These are phyloP conservation scores for Puccinia polysora DNA, from an alignment of 1,284 basidiomycete species.

Conservation along the genomic window DNA sequence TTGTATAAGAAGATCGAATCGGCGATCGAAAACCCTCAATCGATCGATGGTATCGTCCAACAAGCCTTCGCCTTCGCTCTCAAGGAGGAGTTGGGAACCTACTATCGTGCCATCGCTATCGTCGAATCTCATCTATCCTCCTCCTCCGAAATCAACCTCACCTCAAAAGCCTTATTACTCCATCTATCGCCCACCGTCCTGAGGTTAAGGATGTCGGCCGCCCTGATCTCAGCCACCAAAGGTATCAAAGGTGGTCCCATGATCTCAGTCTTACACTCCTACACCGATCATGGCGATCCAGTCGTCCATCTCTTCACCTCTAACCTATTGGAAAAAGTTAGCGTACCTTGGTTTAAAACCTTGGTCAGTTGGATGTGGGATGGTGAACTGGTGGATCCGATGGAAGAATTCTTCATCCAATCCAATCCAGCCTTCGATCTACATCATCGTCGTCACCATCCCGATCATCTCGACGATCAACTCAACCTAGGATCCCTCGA, in stretches of 20 bases:
- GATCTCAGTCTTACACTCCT: conserved; percentile 89
- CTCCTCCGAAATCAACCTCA: conserved; percentile 45
- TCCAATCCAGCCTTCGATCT: background rate
- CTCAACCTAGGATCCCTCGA: conserved; percentile 57
- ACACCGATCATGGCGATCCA: conserved; percentile 94
- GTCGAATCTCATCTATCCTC: conserved; percentile 79
- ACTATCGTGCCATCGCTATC: conserved; percentile 84
- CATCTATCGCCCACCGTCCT: conserved; percentile 40
- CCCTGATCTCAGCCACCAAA: conserved; percentile 50
- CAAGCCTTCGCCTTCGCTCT: conserved; percentile 90
- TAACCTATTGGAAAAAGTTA: conserved; percentile 85
- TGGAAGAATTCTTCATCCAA: conserved; percentile 92
- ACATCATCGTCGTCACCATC: background rate
- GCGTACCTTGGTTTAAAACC: conserved; percentile 89
- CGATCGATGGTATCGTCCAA: conserved; percentile 12
- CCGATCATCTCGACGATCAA: conserved; percentile 50
- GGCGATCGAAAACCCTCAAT: background rate
- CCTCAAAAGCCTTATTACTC: conserved; percentile 35
- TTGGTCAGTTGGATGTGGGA: conserved; percentile 95
- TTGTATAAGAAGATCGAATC: conserved; percentile 56
- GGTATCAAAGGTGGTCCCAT: conserved; percentile 80
- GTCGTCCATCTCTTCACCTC: conserved; percentile 89
- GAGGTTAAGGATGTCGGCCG: conserved; percentile 18
- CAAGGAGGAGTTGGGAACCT: conserved; percentile 83
- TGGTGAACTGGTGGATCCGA: conserved; percentile 91